Conservation (phyloP, 805 yeast species). For the Grigorovia yakushimaensis region DNA sequence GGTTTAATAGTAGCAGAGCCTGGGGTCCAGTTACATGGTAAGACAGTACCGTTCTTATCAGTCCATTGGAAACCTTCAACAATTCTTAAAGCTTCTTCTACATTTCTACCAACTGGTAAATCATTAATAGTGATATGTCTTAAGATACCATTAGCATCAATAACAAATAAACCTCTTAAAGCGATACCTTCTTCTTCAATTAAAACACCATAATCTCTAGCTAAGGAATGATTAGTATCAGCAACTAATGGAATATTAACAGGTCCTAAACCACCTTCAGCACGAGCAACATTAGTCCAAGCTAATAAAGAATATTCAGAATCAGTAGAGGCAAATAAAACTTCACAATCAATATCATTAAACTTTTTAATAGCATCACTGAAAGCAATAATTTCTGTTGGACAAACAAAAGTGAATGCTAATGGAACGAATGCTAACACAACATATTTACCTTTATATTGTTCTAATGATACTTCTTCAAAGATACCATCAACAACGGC, state of each 20-base stretch:
- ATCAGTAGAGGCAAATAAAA: slow-evolving; percentile 95
- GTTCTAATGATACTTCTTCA: slow-evolving; percentile 89
- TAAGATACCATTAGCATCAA: slow-evolving; percentile 88
- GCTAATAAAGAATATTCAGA: slow-evolving; percentile 96
- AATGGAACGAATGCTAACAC: slow-evolving; percentile 93
- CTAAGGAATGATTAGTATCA: slow-evolving; percentile 91
- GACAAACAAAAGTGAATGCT: slow-evolving; percentile 99
- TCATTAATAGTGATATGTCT: slow-evolving; percentile 98
- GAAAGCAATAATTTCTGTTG: slow-evolving; percentile 98
- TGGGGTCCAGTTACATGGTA: slow-evolving; percentile 99
- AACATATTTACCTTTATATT: slow-evolving; percentile 97
- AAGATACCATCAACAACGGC: slow-evolving; percentile 96
- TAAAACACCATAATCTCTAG: slow-evolving; percentile 95
- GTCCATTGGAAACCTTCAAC: slow-evolving; percentile 99
- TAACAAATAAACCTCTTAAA: slow-evolving; percentile 95
- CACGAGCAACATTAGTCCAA: slow-evolving; percentile 94
- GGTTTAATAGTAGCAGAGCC: slow-evolving; percentile 91
- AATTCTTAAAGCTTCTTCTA: slow-evolving; percentile 94
- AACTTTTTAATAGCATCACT: slow-evolving; percentile 90
- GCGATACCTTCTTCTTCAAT: slow-evolving; percentile 95
- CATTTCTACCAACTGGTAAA: slow-evolving; percentile 98
- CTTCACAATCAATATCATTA: slow-evolving; percentile 75
- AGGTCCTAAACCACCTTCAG: slow-evolving; percentile 97
- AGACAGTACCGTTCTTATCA: slow-evolving; percentile 97
- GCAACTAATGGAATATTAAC: slow-evolving; percentile 90